phyloP scores from a whole-genome alignment of 768 basidiomycete species.

The Phaffia tasmanica region DNA sequence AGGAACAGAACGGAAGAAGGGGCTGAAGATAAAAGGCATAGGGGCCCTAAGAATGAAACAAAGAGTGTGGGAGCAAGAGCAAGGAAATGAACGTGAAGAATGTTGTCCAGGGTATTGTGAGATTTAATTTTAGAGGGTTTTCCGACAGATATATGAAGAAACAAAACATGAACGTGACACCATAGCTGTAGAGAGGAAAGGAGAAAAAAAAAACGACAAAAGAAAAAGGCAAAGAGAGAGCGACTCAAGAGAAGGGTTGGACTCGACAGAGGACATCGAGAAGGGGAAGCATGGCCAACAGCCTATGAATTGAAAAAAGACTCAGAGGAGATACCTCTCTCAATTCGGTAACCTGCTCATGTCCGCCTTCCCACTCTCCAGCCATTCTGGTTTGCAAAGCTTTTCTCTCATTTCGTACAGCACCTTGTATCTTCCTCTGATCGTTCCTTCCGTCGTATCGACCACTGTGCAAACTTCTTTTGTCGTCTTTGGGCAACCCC shows the following conservation, averaged over 20 bases:
- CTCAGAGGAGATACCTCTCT: not conserved
- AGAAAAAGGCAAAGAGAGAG: not conserved
- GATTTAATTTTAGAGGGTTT: not conserved
- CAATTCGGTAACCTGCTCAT: conserved; percentile 28
- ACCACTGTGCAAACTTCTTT: conserved; percentile 83
- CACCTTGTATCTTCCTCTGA: conserved; percentile 65
- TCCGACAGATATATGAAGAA: not conserved
- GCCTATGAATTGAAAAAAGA: not conserved
- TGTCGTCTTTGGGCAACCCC: conserved; percentile 61
- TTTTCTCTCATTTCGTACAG: conserved; percentile 64
- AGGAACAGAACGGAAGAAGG: not conserved
- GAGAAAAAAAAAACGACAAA: not conserved
- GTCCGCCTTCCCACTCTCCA: conserved; percentile 50
- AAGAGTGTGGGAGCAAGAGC: not conserved
- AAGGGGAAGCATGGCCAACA: no score
- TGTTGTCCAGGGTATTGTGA: not conserved
- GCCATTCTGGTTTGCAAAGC: conserved; percentile 75
- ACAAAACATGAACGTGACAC: not conserved
- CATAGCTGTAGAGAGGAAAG: not conserved
- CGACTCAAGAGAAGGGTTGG: no score
- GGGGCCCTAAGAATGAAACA: not conserved
- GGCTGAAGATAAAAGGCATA: not conserved
- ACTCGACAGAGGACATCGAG: no score
- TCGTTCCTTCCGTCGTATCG: conserved; percentile 90
- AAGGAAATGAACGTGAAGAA: not conserved